These are phyloP conservation scores for Colletotrichum sp. DNA, from an alignment of 2,329 filamentous ascomycete species.

Conservation along the genomic window DNA sequence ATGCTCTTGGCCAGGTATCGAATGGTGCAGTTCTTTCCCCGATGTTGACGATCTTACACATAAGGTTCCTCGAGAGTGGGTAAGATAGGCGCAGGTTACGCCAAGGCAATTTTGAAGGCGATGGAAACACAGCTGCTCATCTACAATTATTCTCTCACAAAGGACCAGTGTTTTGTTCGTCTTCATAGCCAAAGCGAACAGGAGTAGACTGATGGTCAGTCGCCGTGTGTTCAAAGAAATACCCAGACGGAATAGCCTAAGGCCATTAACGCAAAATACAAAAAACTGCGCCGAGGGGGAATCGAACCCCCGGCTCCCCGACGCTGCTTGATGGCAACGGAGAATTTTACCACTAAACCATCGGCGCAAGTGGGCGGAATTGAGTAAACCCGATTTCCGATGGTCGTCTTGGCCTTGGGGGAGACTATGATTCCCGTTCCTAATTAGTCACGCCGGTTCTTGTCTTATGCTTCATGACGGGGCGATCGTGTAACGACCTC, in stretches of 20 bases:
- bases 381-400: background rate
- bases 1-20: background rate
- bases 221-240: too few relatives aligned
- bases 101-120: background rate
- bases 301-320: conserved; percentile 18
- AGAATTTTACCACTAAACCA: conserved; percentile 19
- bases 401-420: rapidly evolving
- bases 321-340: conserved; percentile 13
- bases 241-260: too few relatives aligned
- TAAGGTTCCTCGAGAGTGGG: background rate
- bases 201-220: background rate
- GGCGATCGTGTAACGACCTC: background rate
- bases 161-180: rapidly evolving
- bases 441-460: background rate
- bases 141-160: background rate
- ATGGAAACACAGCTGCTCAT: background rate
- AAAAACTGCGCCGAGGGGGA: conserved; percentile 4
- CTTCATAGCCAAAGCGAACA: background rate
- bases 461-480: too few relatives aligned
- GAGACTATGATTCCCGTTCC: background rate
- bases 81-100: background rate
- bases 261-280: background rate
- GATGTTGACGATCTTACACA: background rate
- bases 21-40: background rate
- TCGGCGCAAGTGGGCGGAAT: background rate